Conservation (phyloP, 345 rosid species). For the Pugionium dolabratum region DNA sequence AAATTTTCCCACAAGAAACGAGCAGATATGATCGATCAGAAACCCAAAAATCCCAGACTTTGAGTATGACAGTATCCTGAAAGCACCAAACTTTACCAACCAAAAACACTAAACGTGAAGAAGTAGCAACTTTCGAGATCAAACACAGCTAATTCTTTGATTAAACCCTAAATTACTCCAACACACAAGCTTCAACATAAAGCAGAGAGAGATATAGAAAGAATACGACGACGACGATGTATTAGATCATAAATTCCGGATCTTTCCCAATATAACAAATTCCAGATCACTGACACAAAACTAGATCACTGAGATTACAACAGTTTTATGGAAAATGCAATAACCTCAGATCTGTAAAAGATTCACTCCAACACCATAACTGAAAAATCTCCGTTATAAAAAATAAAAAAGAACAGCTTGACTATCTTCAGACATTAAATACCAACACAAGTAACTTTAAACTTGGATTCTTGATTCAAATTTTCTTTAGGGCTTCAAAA, state of each 20-base stretch:
- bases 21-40: constrained; percentile 5
- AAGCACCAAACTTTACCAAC: constrained; percentile 56
- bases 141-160: constrained; percentile 26
- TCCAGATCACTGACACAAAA: constrained; percentile 37
- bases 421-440: constrained; percentile 15
- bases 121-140: constrained; percentile 34
- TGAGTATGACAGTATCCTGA: constrained; percentile 30
- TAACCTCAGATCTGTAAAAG: constrained; percentile 35
- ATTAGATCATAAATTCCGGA: constrained; percentile 26
- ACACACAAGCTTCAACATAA: constrained; percentile 25
- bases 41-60: constrained; percentile 32
- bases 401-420: neutral
- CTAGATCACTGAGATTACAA: constrained; percentile 33
- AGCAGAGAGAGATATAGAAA: constrained; percentile 9
- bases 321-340: constrained; percentile 8
- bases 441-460: constrained; percentile 7
- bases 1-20: constrained; percentile 8
- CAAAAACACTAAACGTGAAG: constrained; percentile 43
- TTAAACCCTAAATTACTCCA: constrained; percentile 23
- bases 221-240: neutral
- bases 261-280: constrained; percentile 22
- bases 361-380: constrained; percentile 24
- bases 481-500: neutral
- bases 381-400: constrained; percentile 6
- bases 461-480: constrained; percentile 33